phyloP scores from a whole-genome alignment of 129 eudicot species.

The Helianthus tuberosus region DNA sequence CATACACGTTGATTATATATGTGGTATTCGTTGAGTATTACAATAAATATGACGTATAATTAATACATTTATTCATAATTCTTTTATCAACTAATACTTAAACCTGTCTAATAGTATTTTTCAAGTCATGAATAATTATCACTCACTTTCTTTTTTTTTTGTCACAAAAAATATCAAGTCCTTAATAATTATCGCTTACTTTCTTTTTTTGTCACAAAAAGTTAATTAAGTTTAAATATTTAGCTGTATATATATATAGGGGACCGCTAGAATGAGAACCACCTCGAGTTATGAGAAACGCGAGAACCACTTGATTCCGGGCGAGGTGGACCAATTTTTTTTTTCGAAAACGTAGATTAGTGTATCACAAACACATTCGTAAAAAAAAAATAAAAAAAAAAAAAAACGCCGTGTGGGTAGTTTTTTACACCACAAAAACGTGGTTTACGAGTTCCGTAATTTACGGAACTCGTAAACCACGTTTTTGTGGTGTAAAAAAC shows the following conservation, averaged over 20 bases:
- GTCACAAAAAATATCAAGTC: neutral
- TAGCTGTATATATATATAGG: neutral
- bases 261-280: no score
- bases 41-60: neutral
- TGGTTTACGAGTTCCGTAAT: no score
- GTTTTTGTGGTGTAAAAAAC: no score
- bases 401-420: no score
- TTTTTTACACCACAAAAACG: no score
- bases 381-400: no score
- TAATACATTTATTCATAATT: neutral
- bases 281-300: no score
- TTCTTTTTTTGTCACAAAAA: neutral
- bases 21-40: neutral
- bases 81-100: neutral
- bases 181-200: neutral
- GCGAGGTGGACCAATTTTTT: no score
- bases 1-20: conserved; percentile 22
- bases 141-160: neutral
- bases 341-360: no score
- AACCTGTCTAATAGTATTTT: neutral
- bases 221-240: neutral
- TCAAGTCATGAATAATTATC: neutral
- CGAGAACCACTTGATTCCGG: no score
- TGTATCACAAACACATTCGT: no score
- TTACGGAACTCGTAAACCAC: no score